A percentile compares a stretch with the other conserved stretches of the same genome.
Evolutionary conservation across 108 stramenopile species (phyloP).

Genomic region (Stephanodiscus triporus): DNA sequence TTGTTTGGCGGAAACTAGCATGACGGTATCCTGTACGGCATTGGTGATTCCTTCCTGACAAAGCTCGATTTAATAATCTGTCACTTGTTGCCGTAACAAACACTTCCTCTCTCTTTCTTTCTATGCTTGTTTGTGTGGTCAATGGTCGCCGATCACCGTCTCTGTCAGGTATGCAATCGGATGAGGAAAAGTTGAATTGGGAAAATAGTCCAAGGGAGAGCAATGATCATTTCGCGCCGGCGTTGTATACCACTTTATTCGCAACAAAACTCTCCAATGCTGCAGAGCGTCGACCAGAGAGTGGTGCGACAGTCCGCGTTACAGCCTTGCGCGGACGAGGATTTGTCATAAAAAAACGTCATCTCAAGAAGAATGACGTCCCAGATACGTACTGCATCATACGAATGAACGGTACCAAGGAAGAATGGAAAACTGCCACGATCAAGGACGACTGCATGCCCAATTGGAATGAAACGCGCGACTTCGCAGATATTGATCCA

Average conservation of each 20-base stretch:
- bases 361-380: constrained; percentile 51
- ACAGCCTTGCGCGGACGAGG: constrained; percentile 55
- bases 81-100: no score
- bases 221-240: neutral
- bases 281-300: neutral
- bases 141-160: neutral
- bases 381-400: constrained; percentile 59
- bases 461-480: constrained; percentile 58
- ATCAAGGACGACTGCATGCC: constrained; percentile 57
- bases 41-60: neutral
- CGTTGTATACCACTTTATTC: neutral
- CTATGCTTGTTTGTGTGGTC: no score
- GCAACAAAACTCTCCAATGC: no score
- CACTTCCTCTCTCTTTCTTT: no score
- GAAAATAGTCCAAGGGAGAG: neutral
- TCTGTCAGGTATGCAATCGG: constrained; percentile 19
- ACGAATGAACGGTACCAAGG: constrained; percentile 32
- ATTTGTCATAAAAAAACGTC: constrained; percentile 37
- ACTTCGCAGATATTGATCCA: constrained; percentile 19
- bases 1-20: no score
- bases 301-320: constrained; percentile 25
- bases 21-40: no score
- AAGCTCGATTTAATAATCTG: neutral
- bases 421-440: constrained; percentile 50
- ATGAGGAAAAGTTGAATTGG: constrained; percentile 13